These are phyloP conservation scores for Cystofilobasidium ferigula DNA, from an alignment of 768 basidiomycete species.

Conservation along the genomic window DNA sequence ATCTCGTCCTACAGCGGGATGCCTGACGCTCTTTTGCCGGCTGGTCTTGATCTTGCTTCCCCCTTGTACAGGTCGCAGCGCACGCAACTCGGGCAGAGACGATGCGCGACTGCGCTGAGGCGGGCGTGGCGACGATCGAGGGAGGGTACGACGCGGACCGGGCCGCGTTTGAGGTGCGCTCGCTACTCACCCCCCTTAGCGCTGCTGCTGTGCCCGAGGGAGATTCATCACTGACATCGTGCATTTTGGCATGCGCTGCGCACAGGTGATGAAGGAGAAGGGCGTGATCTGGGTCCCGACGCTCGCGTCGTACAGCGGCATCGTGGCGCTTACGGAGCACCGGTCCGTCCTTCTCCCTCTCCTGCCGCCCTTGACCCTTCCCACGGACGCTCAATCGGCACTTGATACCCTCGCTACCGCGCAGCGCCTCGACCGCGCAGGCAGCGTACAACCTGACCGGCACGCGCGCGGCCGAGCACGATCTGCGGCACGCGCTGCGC, in stretches of 20 bases:
- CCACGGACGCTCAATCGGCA: too few relatives aligned
- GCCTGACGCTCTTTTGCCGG: too few relatives aligned
- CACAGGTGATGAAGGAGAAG: constrained; percentile 13
- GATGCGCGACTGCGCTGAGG: constrained; percentile 36
- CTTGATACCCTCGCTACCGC: too few relatives aligned
- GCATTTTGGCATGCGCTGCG: too few relatives aligned
- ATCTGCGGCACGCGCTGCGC: not conserved
- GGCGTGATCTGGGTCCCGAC: constrained; percentile 51
- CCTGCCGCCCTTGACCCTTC: too few relatives aligned
- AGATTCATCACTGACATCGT: not conserved
- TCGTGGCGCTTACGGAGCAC: not conserved
- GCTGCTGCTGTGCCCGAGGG: not conserved
- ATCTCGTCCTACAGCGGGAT: too few relatives aligned
- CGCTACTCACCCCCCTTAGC: not conserved
- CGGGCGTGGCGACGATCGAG: constrained; percentile 49
- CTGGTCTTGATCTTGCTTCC: too few relatives aligned
- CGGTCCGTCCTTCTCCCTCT: too few relatives aligned
- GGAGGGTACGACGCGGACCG: constrained; percentile 43
- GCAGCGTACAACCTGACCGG: not conserved
- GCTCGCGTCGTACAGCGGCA: constrained; percentile 42
- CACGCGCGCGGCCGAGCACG: not conserved
- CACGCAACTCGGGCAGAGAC: constrained; percentile 44
- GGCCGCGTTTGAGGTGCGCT: constrained; percentile 1
- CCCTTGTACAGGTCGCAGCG: constrained; percentile 42
- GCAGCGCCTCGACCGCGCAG: not conserved